Evolutionary conservation across 2,329 filamentous ascomycete genomes (phyloP).

Genomic region (Lecanicillium sp.): DNA sequence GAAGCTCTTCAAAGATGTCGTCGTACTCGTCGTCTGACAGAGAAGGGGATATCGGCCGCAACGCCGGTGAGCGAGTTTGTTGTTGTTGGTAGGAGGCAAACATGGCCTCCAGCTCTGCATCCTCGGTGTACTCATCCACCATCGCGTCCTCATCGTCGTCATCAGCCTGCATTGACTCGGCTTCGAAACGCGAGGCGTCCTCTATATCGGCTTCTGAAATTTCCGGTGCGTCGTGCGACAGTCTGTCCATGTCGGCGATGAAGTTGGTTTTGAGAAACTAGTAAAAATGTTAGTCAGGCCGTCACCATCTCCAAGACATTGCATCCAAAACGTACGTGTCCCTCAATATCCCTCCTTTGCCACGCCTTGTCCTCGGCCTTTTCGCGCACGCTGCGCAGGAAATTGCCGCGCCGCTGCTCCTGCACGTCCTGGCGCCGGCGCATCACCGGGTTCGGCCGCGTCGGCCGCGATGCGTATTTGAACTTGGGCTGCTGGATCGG

Average conservation of each 20-base stretch:
- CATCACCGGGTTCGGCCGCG: conserved; percentile 58
- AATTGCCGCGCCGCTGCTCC: conserved; percentile 59
- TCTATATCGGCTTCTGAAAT: conserved; percentile 47
- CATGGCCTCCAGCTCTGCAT: conserved; percentile 53
- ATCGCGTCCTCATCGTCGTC: conserved; percentile 42
- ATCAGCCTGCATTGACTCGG: conserved; percentile 19
- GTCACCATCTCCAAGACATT: not conserved
- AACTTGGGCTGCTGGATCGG: conserved; percentile 36
- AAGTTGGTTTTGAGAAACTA: conserved; percentile 33
- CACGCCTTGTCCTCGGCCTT: conserved; percentile 54
- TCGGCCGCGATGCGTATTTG: conserved; percentile 48
- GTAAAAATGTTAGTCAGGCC: not conserved
- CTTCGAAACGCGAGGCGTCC: conserved; percentile 36
- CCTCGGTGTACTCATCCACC: conserved; percentile 46
- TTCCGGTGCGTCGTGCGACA: conserved; percentile 30
- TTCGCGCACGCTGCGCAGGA: conserved; percentile 61
- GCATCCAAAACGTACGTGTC: conserved; percentile 31
- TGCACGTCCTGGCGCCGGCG: conserved; percentile 55
- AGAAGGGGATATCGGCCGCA: conserved; percentile 28
- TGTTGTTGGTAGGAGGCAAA: conserved; percentile 40
- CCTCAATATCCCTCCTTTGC: conserved; percentile 57
- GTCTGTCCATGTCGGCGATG: conserved; percentile 26
- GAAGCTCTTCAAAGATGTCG: conserved; percentile 46
- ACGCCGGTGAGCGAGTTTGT: conserved; percentile 13
- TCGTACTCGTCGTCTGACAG: conserved; percentile 57